Conservation (phyloP, 2,329 filamentous ascomycete genomes). For the Cordyceps militaris region DNA sequence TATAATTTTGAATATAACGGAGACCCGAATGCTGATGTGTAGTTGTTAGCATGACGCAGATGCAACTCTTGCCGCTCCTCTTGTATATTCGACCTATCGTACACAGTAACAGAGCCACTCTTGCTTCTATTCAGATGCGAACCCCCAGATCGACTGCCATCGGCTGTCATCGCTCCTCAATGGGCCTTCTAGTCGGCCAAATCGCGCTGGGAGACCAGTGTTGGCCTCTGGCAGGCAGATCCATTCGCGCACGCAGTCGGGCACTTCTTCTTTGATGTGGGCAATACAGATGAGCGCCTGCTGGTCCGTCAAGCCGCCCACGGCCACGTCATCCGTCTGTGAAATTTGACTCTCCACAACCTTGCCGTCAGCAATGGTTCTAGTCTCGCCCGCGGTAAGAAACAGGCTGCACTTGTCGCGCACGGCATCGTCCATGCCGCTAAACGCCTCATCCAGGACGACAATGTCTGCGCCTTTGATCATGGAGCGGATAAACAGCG, state of each 20-base stretch:
- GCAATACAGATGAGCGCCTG: conserved; percentile 91
- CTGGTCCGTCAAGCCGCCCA: conserved; percentile 56
- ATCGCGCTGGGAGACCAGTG: conserved; percentile 51
- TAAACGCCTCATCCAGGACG: conserved; percentile 82
- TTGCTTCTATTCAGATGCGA: conserved; percentile 14
- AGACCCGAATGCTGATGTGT: neutral
- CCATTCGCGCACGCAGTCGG: conserved; percentile 75
- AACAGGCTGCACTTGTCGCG: conserved; percentile 85
- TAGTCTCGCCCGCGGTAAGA: conserved; percentile 57
- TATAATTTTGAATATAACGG: neutral
- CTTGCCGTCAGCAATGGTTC: conserved; percentile 28
- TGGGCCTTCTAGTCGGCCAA: conserved; percentile 57
- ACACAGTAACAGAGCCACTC: neutral
- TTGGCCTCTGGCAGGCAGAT: conserved; percentile 76
- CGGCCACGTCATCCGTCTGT: conserved; percentile 37
- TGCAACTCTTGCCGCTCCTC: neutral
- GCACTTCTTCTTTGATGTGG: conserved; percentile 85
- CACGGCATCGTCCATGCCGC: conserved; percentile 72
- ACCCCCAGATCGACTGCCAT: conserved; percentile 62
- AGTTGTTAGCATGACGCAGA: neutral
- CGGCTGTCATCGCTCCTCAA: conserved; percentile 47
- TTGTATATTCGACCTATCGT: neutral
- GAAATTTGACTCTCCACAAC: conserved; percentile 41
- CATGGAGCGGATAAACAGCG: conserved; percentile 75
- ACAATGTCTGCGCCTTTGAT: conserved; percentile 76